phyloP scores from a whole-genome alignment of 257 asterid genomes.

The Orobanche coerulescens region DNA sequence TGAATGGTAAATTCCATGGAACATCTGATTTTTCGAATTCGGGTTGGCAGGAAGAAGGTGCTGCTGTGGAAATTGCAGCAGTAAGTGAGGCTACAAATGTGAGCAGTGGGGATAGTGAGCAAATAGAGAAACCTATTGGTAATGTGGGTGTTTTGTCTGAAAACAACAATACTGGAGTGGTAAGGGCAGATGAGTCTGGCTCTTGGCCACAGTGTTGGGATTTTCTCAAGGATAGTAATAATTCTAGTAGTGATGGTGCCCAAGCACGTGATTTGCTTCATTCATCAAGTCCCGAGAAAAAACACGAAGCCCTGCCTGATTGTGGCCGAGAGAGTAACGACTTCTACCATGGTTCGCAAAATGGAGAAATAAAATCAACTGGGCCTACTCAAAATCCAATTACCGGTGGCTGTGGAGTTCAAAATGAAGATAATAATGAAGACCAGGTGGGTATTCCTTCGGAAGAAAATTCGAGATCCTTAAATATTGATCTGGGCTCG shows the following conservation, averaged over 20 bases:
- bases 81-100: background rate
- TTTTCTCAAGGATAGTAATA: slow-evolving; percentile 31
- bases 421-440: slow-evolving; percentile 25
- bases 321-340: slow-evolving; percentile 17
- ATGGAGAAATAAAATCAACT: slow-evolving; percentile 24
- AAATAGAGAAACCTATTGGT: slow-evolving; percentile 17
- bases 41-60: slow-evolving; percentile 29
- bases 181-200: slow-evolving; percentile 27
- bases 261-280: slow-evolving; percentile 21
- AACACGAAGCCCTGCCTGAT: slow-evolving; percentile 10
- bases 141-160: slow-evolving; percentile 20
- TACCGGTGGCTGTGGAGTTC: slow-evolving; percentile 22
- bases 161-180: slow-evolving; percentile 20
- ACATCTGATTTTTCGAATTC: slow-evolving; percentile 35
- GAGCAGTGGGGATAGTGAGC: slow-evolving; percentile 22
- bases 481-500: slow-evolving; percentile 32
- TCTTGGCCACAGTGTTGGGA: slow-evolving; percentile 41
- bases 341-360: slow-evolving; percentile 20
- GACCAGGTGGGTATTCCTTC: slow-evolving; percentile 27
- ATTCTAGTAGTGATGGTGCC: slow-evolving; percentile 22
- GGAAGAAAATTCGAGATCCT: slow-evolving; percentile 31
- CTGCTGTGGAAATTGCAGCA: slow-evolving; percentile 14
- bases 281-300: slow-evolving; percentile 24
- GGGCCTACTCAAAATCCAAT: slow-evolving; percentile 30
- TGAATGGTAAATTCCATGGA: slow-evolving; percentile 46